These are phyloP conservation scores for Saksenaea vasiformis DNA, from an alignment of 371 early-diverging fungal species.

Conservation along the genomic window DNA sequence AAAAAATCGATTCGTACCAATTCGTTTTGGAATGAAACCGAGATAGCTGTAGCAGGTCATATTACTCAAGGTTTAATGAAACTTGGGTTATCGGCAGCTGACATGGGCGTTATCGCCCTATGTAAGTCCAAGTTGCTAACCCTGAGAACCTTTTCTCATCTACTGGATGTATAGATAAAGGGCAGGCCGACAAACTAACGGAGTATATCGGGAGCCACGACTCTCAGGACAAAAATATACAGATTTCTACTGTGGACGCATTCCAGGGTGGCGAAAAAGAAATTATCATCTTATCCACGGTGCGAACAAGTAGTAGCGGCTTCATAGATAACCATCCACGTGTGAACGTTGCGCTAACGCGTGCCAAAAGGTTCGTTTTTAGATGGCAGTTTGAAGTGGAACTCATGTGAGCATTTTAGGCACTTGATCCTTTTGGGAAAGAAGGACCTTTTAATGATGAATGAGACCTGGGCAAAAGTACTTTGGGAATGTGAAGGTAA, in stretches of 20 bases:
- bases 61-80: conserved; percentile 43
- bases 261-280: conserved; percentile 88
- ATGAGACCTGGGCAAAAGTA: conserved; percentile 39
- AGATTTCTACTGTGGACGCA: conserved; percentile 83
- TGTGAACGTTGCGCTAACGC: conserved; percentile 64
- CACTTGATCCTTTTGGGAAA: conserved; percentile 70
- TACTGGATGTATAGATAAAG: conserved; percentile 53
- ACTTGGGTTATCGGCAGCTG: conserved; percentile 37
- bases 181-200: conserved; percentile 61
- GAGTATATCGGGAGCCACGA: conserved; percentile 27
- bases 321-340: conserved; percentile 62
- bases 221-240: conserved; percentile 24
- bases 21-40: conserved; percentile 58
- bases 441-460: conserved; percentile 26
- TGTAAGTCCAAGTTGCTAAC: conserved; percentile 46
- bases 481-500: conserved; percentile 45
- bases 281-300: conserved; percentile 77
- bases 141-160: neutral
- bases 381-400: neutral
- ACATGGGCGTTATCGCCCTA: conserved; percentile 70
- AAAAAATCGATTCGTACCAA: conserved; percentile 43
- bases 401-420: conserved; percentile 43
- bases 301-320: conserved; percentile 58
- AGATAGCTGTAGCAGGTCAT: conserved; percentile 48
- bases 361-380: conserved; percentile 46